A percentile compares a stretch with the other conserved stretches of the same genome.
These are phyloP conservation scores for Pestalotiopsis sp. DNA, from an alignment of 2,329 filamentous ascomycete species.

Conservation along the genomic window DNA sequence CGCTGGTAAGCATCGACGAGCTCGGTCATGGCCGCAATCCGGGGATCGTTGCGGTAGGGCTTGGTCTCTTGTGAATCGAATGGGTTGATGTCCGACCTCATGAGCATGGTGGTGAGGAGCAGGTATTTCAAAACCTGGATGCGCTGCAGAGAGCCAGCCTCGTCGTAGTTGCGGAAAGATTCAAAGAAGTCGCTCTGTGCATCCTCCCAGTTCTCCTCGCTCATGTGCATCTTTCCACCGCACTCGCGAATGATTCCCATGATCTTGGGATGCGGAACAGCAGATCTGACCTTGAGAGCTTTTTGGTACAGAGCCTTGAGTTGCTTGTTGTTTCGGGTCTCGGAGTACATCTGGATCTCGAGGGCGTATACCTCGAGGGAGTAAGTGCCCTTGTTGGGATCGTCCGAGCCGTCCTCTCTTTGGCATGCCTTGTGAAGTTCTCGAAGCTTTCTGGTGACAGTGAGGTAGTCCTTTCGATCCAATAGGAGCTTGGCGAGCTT, in stretches of 20 bases:
- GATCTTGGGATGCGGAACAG: constrained; percentile 96
- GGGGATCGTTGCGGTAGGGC: constrained; percentile 93
- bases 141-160: constrained; percentile 92
- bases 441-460: constrained; percentile 79
- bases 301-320: constrained; percentile 91
- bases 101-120: constrained; percentile 95
- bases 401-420: constrained; percentile 81
- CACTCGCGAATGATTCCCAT: constrained; percentile 99
- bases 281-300: constrained; percentile 90
- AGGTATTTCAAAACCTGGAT: constrained; percentile 98
- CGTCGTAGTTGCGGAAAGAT: constrained; percentile 98
- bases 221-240: constrained; percentile 99
- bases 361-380: constrained; percentile 93
- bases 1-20: constrained; percentile 95
- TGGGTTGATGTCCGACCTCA: constrained; percentile 97
- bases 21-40: constrained; percentile 96
- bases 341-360: constrained; percentile 98
- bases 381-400: constrained; percentile 95
- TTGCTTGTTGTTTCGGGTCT: constrained; percentile 96
- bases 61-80: constrained; percentile 99
- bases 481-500: constrained; percentile 92
- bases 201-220: constrained; percentile 98
- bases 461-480: constrained; percentile 84
- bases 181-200: constrained; percentile 98
- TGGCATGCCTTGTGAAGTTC: constrained; percentile 91